A percentile compares a stretch with the other conserved stretches of the same genome.
phyloP scores from a whole-genome alignment of 768 basidiomycete species.

The Amanita thiersii region DNA sequence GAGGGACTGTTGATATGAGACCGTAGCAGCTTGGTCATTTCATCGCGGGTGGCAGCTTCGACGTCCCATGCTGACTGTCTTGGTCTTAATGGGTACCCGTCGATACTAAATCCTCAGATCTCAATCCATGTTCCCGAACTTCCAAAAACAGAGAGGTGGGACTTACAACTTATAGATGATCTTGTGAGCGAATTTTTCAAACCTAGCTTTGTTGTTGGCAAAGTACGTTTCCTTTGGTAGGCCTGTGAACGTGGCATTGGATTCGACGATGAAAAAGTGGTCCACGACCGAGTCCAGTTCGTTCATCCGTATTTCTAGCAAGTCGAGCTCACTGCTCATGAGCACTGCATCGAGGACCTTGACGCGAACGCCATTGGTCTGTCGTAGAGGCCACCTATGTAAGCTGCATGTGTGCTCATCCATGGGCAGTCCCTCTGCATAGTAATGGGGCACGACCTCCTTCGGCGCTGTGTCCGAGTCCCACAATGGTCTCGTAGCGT shows the following conservation, averaged over 20 bases:
- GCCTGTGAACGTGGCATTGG: constrained; percentile 56
- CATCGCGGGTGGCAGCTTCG: constrained; percentile 37
- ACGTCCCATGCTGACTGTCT: constrained; percentile 42
- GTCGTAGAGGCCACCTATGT: constrained; percentile 46
- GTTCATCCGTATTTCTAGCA: constrained; percentile 54
- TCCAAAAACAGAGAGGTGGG: not conserved
- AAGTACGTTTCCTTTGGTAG: constrained; percentile 46
- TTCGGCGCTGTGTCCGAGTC: constrained; percentile 42
- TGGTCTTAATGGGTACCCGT: constrained; percentile 31
- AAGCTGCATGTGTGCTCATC: constrained; percentile 36
- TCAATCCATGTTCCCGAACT: not conserved
- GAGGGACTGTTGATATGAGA: constrained; percentile 25
- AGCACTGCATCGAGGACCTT: constrained; percentile 51
- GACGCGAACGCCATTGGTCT: constrained; percentile 19
- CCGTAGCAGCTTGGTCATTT: constrained; percentile 40
- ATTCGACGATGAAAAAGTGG: constrained; percentile 54
- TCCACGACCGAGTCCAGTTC: constrained; percentile 52
- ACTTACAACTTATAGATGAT: constrained; percentile 44
- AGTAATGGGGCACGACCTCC: constrained; percentile 44
- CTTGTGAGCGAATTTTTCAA: constrained; percentile 42
- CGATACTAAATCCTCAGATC: constrained; percentile 22
- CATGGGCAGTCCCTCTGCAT: constrained; percentile 42
- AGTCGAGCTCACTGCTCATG: constrained; percentile 56
- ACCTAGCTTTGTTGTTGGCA: constrained; percentile 33
- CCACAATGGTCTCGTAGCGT: constrained; percentile 54